These are phyloP conservation scores for Fusarium concolor DNA, from an alignment of 2,329 filamentous ascomycete genomes.

Conservation along the genomic window DNA sequence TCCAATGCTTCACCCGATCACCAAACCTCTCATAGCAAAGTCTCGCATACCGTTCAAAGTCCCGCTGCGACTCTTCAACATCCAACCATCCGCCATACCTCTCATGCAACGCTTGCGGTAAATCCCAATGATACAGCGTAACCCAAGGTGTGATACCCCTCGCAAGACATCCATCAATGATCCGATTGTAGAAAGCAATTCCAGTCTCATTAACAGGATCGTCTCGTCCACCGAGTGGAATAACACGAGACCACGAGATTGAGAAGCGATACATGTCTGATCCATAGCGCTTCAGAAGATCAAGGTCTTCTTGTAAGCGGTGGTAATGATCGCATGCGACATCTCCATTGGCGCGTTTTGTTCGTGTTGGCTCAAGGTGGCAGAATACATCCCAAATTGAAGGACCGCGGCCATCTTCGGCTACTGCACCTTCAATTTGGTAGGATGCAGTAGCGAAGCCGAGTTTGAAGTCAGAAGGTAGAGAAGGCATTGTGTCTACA, in stretches of 20 bases:
- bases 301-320: slow-evolving; percentile 64
- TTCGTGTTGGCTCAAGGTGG: slow-evolving; percentile 55
- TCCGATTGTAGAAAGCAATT: slow-evolving; percentile 67
- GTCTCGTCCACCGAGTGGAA: slow-evolving; percentile 71
- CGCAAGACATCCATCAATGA: slow-evolving; percentile 68
- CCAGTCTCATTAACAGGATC: slow-evolving; percentile 73
- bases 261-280: slow-evolving; percentile 73
- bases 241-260: slow-evolving; percentile 73
- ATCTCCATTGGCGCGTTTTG: slow-evolving; percentile 59
- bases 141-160: slow-evolving; percentile 70
- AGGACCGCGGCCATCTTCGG: slow-evolving; percentile 55
- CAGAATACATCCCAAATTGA: slow-evolving; percentile 59
- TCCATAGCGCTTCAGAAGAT: slow-evolving; percentile 67
- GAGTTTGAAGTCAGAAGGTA: slow-evolving; percentile 51
- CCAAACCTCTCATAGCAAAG: slow-evolving; percentile 56
- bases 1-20: slow-evolving; percentile 54
- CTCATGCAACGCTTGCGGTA: slow-evolving; percentile 52
- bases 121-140: slow-evolving; percentile 75
- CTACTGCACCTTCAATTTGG: slow-evolving; percentile 59
- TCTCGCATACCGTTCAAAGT: slow-evolving; percentile 53
- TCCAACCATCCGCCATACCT: slow-evolving; percentile 53
- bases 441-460: slow-evolving; percentile 57
- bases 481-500: slow-evolving; percentile 8
- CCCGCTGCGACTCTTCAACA: slow-evolving; percentile 47
- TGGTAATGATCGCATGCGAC: slow-evolving; percentile 60